Conservation (phyloP, 2,329 filamentous ascomycete species). For the Raffaelea albimanens region DNA sequence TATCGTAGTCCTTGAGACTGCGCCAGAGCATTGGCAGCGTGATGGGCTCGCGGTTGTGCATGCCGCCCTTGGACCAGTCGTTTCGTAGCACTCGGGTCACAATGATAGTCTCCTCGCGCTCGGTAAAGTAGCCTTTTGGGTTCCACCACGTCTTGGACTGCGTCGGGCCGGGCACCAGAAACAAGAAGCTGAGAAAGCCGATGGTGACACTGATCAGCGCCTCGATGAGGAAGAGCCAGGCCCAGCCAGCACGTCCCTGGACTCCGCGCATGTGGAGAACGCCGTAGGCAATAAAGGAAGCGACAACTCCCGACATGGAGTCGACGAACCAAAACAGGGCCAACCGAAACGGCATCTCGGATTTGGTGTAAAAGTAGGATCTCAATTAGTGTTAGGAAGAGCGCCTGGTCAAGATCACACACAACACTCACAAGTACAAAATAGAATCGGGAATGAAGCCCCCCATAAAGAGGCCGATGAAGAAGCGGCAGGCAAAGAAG, state of each 20-base stretch:
- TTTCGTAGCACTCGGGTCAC: slow-evolving; percentile 49
- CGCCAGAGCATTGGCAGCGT: slow-evolving; percentile 39
- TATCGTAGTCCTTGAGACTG: slow-evolving; percentile 28
- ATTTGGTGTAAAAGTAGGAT: slow-evolving; percentile 20
- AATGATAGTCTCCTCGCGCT: slow-evolving; percentile 45
- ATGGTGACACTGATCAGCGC: slow-evolving; percentile 38
- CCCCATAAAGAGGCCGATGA: slow-evolving; percentile 9
- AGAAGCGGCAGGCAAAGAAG: slow-evolving; percentile 1
- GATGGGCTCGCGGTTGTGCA: slow-evolving; percentile 50
- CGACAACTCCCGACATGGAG: slow-evolving; percentile 22
- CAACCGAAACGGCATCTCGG: slow-evolving; percentile 27
- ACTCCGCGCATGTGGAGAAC: slow-evolving; percentile 28
- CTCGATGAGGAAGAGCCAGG: slow-evolving; percentile 47
- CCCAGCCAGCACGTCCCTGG: slow-evolving; percentile 27
- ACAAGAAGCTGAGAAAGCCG: slow-evolving; percentile 37
- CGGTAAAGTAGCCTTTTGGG: slow-evolving; percentile 48
- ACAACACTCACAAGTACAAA: slow-evolving; percentile 17
- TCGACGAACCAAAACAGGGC: slow-evolving; percentile 27
- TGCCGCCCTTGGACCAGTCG: slow-evolving; percentile 47
- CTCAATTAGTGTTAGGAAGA: too few species aligned
- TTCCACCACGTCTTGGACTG: slow-evolving; percentile 44
- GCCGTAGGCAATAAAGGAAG: slow-evolving; percentile 26
- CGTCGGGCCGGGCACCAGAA: slow-evolving; percentile 42
- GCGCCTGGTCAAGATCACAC: too few species aligned
- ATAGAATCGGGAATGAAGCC: slow-evolving; percentile 20